Conservation (phyloP, 192 early-diverging fungal species). For the Dissophora ornata region DNA sequence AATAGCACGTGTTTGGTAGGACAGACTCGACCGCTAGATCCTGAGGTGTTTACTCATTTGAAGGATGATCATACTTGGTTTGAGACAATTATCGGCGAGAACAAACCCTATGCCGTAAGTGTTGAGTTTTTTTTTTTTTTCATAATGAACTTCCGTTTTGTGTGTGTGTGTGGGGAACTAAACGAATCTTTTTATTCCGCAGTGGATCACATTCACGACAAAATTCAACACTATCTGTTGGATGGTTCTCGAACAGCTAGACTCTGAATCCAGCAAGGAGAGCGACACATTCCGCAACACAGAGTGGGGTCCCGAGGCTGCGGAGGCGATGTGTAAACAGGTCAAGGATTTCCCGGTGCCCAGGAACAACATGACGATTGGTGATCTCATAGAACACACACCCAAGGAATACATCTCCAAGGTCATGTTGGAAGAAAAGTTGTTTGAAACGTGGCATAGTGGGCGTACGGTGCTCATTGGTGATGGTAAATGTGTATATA, state of each 20-base stretch:
- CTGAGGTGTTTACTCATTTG: background rate
- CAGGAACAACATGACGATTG: background rate
- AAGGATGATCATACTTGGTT: background rate
- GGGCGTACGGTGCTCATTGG: slow-evolving; percentile 26
- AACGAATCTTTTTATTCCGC: background rate
- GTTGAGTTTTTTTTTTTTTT: background rate
- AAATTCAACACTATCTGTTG: slow-evolving; percentile 12
- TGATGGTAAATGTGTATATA: too few species aligned
- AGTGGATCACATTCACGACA: slow-evolving; percentile 21
- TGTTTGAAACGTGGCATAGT: slow-evolving; percentile 25
- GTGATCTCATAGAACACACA: slow-evolving; percentile 20
- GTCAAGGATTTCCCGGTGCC: slow-evolving; percentile 5
- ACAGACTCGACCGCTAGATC: background rate
- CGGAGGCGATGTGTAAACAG: background rate
- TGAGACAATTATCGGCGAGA: background rate
- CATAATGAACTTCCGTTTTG: too few species aligned
- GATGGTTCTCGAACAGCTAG: slow-evolving; percentile 16
- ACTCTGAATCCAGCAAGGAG: slow-evolving; percentile 10
- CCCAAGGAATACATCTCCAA: slow-evolving; percentile 6
- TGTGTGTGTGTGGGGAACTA: too few species aligned
- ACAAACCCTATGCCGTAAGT: background rate
- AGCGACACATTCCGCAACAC: slow-evolving; percentile 22
- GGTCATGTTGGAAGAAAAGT: slow-evolving; percentile 23
- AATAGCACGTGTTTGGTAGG: background rate
- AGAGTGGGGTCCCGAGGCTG: too few species aligned